Percentiles rank a stretch among this genome's conserved stretches.
These are phyloP conservation scores for Torrubiella hemipterigena DNA, from an alignment of 2,329 filamentous ascomycete genomes.

Conservation along the genomic window DNA sequence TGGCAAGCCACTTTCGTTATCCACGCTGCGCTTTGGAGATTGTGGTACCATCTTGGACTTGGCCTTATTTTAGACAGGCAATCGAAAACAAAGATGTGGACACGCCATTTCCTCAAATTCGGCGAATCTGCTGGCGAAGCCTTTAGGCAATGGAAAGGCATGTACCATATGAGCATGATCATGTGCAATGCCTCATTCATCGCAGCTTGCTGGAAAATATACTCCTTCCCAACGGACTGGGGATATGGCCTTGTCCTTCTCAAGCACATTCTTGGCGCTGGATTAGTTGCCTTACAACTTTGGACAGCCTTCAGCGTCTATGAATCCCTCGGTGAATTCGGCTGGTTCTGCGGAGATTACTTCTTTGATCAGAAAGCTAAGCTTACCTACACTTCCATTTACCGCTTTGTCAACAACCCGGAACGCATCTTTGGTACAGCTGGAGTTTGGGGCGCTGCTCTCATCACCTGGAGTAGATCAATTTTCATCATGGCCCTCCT, in stretches of 20 bases:
- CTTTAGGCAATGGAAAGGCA: conserved; percentile 95
- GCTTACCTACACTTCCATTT: conserved; percentile 92
- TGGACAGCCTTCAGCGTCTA: conserved; percentile 94
- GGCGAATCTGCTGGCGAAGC: conserved; percentile 84
- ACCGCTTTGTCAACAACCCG: conserved; percentile 95
- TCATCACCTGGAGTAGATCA: conserved; percentile 81
- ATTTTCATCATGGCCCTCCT: conserved; percentile 80
- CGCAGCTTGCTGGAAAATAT: conserved; percentile 94
- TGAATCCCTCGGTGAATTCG: conserved; percentile 91
- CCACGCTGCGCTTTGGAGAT: conserved; percentile 70
- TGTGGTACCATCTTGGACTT: conserved; percentile 87
- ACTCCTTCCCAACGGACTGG: conserved; percentile 77
- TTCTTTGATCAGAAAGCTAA: conserved; percentile 84
- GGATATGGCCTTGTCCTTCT: conserved; percentile 73
- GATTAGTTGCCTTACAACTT: conserved; percentile 73
- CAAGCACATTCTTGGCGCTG: conserved; percentile 72
- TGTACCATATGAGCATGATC: conserved; percentile 85
- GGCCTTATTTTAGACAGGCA: conserved; percentile 77
- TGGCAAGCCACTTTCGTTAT: conserved; percentile 71
- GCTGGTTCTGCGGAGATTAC: conserved; percentile 98
- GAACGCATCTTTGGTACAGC: conserved; percentile 88
- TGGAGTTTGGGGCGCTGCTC: conserved; percentile 87
- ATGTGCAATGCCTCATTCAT: conserved; percentile 85
- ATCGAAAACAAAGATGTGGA: conserved; percentile 88
- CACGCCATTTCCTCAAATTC: conserved; percentile 92